A percentile compares a stretch with the other conserved stretches of the same genome.
phyloP scores from a whole-genome alignment of 495 filamentous ascomycete species.

The Aspergillus incahuasiensis region DNA sequence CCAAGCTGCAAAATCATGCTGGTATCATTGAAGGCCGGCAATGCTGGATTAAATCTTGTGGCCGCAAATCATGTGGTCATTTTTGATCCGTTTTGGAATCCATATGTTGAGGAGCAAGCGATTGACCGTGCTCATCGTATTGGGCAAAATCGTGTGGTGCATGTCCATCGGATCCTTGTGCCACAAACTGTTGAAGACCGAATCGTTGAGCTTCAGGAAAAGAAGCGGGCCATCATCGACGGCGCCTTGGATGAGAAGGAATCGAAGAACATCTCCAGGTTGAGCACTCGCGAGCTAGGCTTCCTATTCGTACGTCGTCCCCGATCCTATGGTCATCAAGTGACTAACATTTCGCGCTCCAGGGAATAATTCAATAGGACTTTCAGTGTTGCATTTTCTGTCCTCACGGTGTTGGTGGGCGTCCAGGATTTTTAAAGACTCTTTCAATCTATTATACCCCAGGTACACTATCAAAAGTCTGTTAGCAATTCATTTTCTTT shows the following conservation, averaged over 20 bases:
- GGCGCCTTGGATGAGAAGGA: constrained; percentile 79
- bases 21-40: constrained; percentile 85
- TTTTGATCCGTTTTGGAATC: constrained; percentile 96
- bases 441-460: constrained; percentile 13
- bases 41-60: constrained; percentile 84
- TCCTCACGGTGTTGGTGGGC: constrained; percentile 13
- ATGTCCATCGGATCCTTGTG: constrained; percentile 77
- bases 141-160: constrained; percentile 70
- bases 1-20: constrained; percentile 69
- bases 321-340: neutral
- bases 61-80: constrained; percentile 87
- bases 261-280: constrained; percentile 54
- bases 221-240: constrained; percentile 74
- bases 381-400: neutral
- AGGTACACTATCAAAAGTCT: neutral
- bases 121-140: constrained; percentile 92
- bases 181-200: constrained; percentile 83
- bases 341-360: constrained; percentile 11
- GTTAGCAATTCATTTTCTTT: neutral
- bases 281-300: constrained; percentile 60
- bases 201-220: constrained; percentile 78
- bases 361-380: constrained; percentile 1
- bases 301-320: constrained; percentile 65
- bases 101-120: constrained; percentile 90
- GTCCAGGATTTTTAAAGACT: constrained; percentile 1